These are phyloP conservation scores for Copromyces sp. DNA, from an alignment of 495 filamentous ascomycete genomes.

Conservation along the genomic window DNA sequence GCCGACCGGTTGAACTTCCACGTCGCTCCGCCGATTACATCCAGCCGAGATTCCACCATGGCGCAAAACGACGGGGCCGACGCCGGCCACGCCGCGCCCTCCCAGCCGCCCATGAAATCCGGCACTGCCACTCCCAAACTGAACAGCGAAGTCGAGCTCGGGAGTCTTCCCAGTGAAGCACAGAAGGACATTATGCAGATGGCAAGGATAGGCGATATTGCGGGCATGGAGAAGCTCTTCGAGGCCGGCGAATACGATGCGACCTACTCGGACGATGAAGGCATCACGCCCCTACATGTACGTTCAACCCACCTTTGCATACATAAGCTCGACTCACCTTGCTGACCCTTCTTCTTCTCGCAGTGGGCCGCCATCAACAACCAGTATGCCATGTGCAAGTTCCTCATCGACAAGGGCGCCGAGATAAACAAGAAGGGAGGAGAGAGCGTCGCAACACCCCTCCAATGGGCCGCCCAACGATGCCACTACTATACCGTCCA, in stretches of 20 bases:
- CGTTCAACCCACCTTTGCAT: constrained; percentile 13
- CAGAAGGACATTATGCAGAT: constrained; percentile 94
- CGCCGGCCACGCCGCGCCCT: constrained; percentile 24
- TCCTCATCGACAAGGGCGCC: constrained; percentile 79
- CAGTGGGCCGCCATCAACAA: constrained; percentile 99
- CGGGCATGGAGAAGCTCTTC: constrained; percentile 79
- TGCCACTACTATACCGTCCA: constrained; percentile 75
- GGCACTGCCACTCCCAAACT: constrained; percentile 49
- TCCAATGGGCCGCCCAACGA: constrained; percentile 92
- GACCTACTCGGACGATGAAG: constrained; percentile 75
- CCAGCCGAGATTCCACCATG: constrained; percentile 7
- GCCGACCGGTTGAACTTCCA: not conserved
- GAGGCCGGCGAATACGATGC: constrained; percentile 70
- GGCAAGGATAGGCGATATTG: constrained; percentile 76
- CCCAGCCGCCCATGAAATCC: constrained; percentile 46
- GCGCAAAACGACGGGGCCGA: constrained; percentile 15
- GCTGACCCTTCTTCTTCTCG: constrained; percentile 16
- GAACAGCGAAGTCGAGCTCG: constrained; percentile 59
- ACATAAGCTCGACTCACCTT: not conserved
- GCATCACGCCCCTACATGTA: constrained; percentile 93
- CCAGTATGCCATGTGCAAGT: constrained; percentile 91
- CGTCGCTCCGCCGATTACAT: not conserved
- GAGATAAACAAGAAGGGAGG: constrained; percentile 92
- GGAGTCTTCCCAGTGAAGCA: constrained; percentile 43
- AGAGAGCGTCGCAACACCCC: constrained; percentile 83